Evolutionary conservation across 805 yeast genomes (phyloP).

Genomic region (Metschnikowia chrysomelidarum): DNA sequence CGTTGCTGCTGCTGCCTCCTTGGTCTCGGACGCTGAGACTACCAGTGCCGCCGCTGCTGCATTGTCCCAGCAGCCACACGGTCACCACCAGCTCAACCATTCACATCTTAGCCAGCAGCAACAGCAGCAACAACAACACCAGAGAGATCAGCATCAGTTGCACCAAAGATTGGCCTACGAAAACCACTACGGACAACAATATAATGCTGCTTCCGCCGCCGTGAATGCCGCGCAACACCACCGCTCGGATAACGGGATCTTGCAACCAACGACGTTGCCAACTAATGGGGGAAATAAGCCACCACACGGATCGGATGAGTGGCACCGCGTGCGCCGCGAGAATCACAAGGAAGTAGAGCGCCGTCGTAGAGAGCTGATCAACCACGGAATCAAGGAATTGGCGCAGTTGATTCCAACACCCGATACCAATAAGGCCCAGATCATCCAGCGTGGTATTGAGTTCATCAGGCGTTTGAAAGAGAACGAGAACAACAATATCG

Average conservation of each 20-base stretch:
- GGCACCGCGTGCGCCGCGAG: constrained; percentile 79
- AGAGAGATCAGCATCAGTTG: too few relatives aligned
- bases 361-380: constrained; percentile 85
- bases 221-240: constrained; percentile 14
- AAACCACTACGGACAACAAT: constrained; percentile 19
- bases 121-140: constrained; percentile 22
- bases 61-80: constrained; percentile 24
- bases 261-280: constrained; percentile 38
- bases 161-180: constrained; percentile 21
- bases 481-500: constrained; percentile 83
- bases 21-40: constrained; percentile 26
- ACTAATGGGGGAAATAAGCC: constrained; percentile 44
- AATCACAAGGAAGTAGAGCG: constrained; percentile 96
- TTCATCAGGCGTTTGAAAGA: constrained; percentile 87
- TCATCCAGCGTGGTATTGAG: constrained; percentile 83
- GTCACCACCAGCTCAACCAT: constrained; percentile 21
- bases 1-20: constrained; percentile 29
- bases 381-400: constrained; percentile 79
- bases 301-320: constrained; percentile 72
- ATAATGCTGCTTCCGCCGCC: constrained; percentile 17
- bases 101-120: constrained; percentile 20
- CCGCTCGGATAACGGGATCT: constrained; percentile 19
- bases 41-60: constrained; percentile 24
- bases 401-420: constrained; percentile 76
- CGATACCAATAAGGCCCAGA: constrained; percentile 89